Base-by-base conservation (phyloP, 257 asterid species). In the Solanum phureja region DNA sequence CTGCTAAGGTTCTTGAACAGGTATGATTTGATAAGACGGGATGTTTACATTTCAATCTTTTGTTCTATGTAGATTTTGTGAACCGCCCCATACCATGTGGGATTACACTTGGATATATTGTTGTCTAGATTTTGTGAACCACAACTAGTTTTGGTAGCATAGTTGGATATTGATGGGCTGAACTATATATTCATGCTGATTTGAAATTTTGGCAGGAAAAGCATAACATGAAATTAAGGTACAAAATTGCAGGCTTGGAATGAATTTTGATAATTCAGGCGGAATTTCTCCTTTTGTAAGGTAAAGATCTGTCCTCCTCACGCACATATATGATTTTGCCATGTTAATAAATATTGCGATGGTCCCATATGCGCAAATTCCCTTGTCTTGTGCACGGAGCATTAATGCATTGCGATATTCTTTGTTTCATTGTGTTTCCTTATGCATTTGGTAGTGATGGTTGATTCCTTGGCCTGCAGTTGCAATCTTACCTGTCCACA, bases 181-280 rank as follows among this genome's bases (percentile, higher is more conserved):
- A 79, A 19, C 85, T 46, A 9, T 18, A 19, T 46, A 42, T 79
- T 44, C 9, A 44, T 9, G 4, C 60, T 44, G 85, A 62, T 60
- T 66, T 83, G 21, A 83, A 11, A 86, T 87, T 75, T 81, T 84
- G 83, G 86, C 98, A 97, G 99, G 99, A 97, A 91, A 93, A 89
- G 62, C 91, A 87, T 60, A 94, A 93, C 87, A 93, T 91, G 98
- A 93, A 58, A 91, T 86, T 95, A 93, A 94, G 98, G 94, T 86
- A 86, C 89, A 93, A 91, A 91, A 95, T 94, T 92, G 99, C 98
- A 87, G 98, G 98, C 85, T 89, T 95, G 94, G 96, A 97, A 90
- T 95, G 86, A 92, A 85, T 83, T 87, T 46, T 87, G 91, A 64
- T 90, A 85, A 85, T 87, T 79, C 84, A n/a, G 68, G 18, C 10